Conservation (phyloP, 2,329 filamentous ascomycete species). For the Fusarium guadeloupense region DNA sequence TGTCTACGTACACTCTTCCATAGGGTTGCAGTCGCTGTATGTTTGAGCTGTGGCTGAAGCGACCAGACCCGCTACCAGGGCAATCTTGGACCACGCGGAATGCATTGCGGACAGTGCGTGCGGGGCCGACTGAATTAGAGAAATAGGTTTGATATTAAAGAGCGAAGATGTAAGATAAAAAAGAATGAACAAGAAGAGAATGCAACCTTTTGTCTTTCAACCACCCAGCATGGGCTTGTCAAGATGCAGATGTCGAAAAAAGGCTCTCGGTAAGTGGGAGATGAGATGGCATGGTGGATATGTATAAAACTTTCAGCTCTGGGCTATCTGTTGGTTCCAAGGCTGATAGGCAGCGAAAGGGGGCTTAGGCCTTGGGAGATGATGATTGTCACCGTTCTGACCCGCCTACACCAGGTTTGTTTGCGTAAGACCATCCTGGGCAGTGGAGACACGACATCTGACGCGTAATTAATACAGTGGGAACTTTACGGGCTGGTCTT, state of each 20-base stretch:
- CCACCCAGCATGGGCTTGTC: neutral
- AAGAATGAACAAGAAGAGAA: constrained; percentile 15
- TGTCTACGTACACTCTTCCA: constrained; percentile 25
- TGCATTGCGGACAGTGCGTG: constrained; percentile 9
- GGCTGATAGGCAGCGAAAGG: constrained; percentile 19
- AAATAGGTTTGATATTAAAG: constrained; percentile 1
- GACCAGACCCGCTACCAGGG: constrained; percentile 19
- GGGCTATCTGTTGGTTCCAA: constrained; percentile 2
- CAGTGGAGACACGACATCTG: constrained; percentile 10
- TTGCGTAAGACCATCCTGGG: constrained; percentile 18
- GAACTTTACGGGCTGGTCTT: constrained; percentile 2
- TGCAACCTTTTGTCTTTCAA: constrained; percentile 8
- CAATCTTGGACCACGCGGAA: constrained; percentile 6
- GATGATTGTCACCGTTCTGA: constrained; percentile 17
- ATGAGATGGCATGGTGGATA: constrained; percentile 13
- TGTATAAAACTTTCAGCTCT: constrained; percentile 11
- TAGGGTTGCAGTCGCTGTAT: constrained; percentile 32
- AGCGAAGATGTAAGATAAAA: neutral
- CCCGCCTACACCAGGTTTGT: constrained; percentile 14
- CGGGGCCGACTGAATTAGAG: neutral
- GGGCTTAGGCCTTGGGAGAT: constrained; percentile 3
- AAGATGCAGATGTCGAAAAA: constrained; percentile 6
- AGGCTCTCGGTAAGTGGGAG: constrained; percentile 21
- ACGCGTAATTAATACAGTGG: constrained; percentile 16
- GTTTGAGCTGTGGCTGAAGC: constrained; percentile 29